These are phyloP conservation scores for Leccinum pachyderme DNA, from an alignment of 1,284 basidiomycete genomes.

Conservation along the genomic window DNA sequence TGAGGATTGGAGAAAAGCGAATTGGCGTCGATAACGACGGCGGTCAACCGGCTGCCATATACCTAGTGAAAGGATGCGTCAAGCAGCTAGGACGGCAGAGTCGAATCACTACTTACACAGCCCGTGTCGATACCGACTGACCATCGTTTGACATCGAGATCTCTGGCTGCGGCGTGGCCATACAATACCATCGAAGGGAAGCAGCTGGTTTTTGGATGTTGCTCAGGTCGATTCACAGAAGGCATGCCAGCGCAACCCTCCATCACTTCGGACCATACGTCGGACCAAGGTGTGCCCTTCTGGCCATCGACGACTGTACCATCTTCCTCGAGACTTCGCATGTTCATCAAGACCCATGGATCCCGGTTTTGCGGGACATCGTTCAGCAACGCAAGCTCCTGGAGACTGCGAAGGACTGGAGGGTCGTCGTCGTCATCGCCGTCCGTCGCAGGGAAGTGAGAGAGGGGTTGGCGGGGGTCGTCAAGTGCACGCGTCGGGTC, in stretches of 20 bases:
- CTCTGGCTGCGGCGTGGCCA: conserved; percentile 75
- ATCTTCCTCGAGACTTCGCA: conserved; percentile 61
- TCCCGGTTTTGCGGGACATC: conserved; percentile 72
- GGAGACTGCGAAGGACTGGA: conserved; percentile 42
- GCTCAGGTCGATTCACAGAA: conserved; percentile 5
- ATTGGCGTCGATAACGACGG: conserved; percentile 50
- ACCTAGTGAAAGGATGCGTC: conserved; percentile 32
- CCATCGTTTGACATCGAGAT: conserved; percentile 77
- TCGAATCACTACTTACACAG: conserved; percentile 56
- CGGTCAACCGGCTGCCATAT: conserved; percentile 52
- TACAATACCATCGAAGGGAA: conserved; percentile 79
- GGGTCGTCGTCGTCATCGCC: conserved; percentile 27
- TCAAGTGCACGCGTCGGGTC: conserved; percentile 54
- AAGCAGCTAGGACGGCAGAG: not conserved
- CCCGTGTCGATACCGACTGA: conserved; percentile 80
- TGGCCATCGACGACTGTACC: conserved; percentile 56
- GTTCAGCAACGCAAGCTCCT: conserved; percentile 59
- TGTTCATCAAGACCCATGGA: conserved; percentile 75
- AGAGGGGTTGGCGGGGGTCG: conserved; percentile 63
- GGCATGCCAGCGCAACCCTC: conserved; percentile 58
- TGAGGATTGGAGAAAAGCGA: conserved; percentile 8
- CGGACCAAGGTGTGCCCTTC: conserved; percentile 69
- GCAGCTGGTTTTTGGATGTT: conserved; percentile 40
- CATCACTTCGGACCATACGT: conserved; percentile 75
- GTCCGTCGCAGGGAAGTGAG: conserved; percentile 50